Evolutionary conservation across 176 grass and related monocot species (phyloP).

Genomic region (Paspalum vaginatum): DNA sequence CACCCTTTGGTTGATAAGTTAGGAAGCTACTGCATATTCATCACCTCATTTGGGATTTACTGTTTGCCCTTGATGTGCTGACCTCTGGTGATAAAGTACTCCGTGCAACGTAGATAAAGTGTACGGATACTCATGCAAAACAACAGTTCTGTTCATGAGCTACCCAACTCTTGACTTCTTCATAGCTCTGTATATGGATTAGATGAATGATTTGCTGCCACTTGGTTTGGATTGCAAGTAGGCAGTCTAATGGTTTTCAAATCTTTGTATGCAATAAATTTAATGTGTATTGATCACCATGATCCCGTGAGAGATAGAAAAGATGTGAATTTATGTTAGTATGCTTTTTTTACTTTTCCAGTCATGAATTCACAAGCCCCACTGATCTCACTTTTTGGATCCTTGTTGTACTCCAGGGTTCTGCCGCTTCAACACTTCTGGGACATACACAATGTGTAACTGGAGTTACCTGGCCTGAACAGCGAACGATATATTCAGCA

Average conservation of each 20-base stretch:
- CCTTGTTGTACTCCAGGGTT: conserved; percentile 55
- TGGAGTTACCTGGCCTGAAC: conserved; percentile 77
- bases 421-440: conserved; percentile 64
- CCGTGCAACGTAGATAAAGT: no score
- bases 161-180: neutral
- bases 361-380: neutral
- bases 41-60: neutral
- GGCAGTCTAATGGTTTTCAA: conserved; percentile 8
- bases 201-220: neutral
- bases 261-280: conserved; percentile 11
- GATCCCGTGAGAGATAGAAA: neutral
- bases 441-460: conserved; percentile 93
- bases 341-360: neutral
- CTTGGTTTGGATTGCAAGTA: neutral
- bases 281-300: neutral
- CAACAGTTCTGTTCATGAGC: neutral
- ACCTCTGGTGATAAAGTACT: neutral
- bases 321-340: neutral
- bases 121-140: conserved; percentile 3
- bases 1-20: neutral
- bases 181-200: neutral
- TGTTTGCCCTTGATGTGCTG: neutral
- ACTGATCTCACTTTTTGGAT: conserved; percentile 10
- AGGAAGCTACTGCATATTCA: neutral
- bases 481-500: conserved; percentile 74